Evolutionary conservation across 805 yeast species (phyloP).

Genomic region (Blastobotrys muscicola): DNA sequence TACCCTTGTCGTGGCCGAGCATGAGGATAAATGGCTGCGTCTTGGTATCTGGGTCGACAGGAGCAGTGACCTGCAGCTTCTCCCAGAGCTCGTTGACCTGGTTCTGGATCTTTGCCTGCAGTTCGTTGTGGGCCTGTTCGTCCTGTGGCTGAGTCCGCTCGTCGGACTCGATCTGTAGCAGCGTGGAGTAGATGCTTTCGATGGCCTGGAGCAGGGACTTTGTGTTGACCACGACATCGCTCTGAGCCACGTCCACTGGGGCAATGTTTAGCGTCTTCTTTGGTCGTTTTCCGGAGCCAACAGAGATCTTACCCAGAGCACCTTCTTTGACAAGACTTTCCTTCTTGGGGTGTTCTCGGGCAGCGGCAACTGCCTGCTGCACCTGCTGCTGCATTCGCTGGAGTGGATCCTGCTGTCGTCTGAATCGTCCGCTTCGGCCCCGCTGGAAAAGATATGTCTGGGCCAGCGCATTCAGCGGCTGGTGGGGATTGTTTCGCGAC

Average conservation of each 20-base stretch:
- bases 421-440: conserved; percentile 49
- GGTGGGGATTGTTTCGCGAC: conserved; percentile 43
- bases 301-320: conserved; percentile 78
- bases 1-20: conserved; percentile 75
- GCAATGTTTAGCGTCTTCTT: conserved; percentile 63
- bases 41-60: conserved; percentile 38
- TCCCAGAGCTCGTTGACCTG: conserved; percentile 53
- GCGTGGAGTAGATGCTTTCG: conserved; percentile 69
- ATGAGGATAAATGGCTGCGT: conserved; percentile 77
- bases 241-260: conserved; percentile 20
- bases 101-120: conserved; percentile 26
- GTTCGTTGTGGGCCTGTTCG: conserved; percentile 20
- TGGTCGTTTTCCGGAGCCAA: conserved; percentile 75
- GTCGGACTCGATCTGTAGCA: conserved; percentile 68
- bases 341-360: conserved; percentile 70
- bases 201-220: conserved; percentile 55
- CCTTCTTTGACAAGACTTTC: conserved; percentile 65
- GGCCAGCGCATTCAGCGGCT: conserved; percentile 71
- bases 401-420: conserved; percentile 59
- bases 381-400: conserved; percentile 98
- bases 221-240: conserved; percentile 20
- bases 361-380: conserved; percentile 90
- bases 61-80: conserved; percentile 61
- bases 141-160: conserved; percentile 47
- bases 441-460: conserved; percentile 86